Evolutionary conservation across 768 basidiomycete genomes (phyloP).

Genomic region (Lentinula detonsa): DNA sequence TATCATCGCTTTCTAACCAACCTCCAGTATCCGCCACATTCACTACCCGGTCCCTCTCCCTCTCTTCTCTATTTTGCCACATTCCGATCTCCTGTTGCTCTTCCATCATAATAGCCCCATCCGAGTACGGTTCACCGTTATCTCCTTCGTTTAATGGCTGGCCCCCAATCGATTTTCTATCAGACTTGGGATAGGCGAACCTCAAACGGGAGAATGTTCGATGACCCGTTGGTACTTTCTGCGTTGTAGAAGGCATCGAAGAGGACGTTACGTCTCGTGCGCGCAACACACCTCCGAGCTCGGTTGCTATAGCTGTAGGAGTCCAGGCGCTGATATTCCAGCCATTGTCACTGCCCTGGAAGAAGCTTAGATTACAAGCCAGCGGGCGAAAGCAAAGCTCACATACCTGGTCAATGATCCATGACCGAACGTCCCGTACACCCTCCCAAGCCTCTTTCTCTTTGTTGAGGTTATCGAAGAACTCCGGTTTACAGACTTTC

Average conservation of each 20-base stretch:
- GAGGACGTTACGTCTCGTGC: conserved; percentile 27
- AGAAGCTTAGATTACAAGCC: conserved; percentile 5
- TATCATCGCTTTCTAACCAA: conserved; percentile 57
- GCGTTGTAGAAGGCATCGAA: conserved; percentile 16
- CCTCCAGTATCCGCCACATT: conserved; percentile 31
- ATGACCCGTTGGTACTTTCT: conserved; percentile 27
- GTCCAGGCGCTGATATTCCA: conserved; percentile 43
- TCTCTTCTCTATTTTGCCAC: conserved; percentile 13
- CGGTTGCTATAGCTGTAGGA: conserved; percentile 41
- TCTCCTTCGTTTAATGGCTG: conserved; percentile 11
- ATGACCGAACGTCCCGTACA: conserved; percentile 48
- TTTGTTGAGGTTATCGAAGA: conserved; percentile 59
- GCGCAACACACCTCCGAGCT: conserved; percentile 55
- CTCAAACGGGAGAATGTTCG: conserved; percentile 42
- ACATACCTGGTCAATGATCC: conserved; percentile 40
- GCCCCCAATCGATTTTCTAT: not conserved
- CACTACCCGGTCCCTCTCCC: conserved; percentile 6
- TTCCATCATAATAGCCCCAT: not conserved
- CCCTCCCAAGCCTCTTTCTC: conserved; percentile 58
- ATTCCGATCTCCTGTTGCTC: conserved; percentile 9
- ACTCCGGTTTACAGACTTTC: conserved; percentile 82
- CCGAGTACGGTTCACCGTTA: not conserved
- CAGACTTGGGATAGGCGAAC: conserved; percentile 25
- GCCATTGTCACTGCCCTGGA: conserved; percentile 6
- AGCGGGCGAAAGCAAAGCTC: not conserved